Evolutionary conservation across 2,329 filamentous ascomycete species (phyloP), one percentile per base, ranked within the genome.

Genomic region (Aspergillus tubingensis): DNA sequence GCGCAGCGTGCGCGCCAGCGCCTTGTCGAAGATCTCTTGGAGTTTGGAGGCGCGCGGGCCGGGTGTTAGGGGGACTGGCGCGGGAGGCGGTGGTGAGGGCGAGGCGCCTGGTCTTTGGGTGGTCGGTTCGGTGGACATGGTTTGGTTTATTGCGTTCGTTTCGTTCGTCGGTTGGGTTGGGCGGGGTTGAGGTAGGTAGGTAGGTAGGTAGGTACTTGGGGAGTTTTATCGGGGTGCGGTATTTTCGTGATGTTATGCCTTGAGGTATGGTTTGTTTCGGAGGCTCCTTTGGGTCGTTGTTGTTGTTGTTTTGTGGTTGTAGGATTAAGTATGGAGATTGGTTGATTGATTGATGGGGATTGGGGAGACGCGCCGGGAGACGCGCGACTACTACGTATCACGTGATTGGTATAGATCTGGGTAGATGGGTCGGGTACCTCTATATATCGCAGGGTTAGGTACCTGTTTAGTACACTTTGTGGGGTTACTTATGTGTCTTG

Each of bases 41-140:
- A 89, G 78, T 51, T 83, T 83, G 50, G 83, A 79, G 23, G 85
- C 86, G 76, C 86, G 86, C 25, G 82, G 84, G 32, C 86, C 85
- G 2, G 85, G 86, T 1, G 83, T 76, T 32, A 81, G 75, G 47
- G 84, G 75, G 55, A 84, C 75, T 11, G 85, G 84, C 5, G 83
- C 81, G n/a, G 80, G 76, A 11, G 80, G 78, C 3, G 78, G 79
- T 10, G 84, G 84, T 32, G 84, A 85, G 3, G 82, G 81, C 11
- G 76, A 84, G 67, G 67, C 50, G 51, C 50, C 60, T 61, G 58
- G 62, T 54, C 50, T 54, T 41, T 54, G 53, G 23, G 65, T n/a
- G 43, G 54, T 65, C 47, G 48, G 49, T 5, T 62, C 57, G 64
- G 66, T 65, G 50, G 67, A 55, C 70, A 72, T 73, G 36, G 17